phyloP scores from a whole-genome alignment of 495 filamentous ascomycete species.

The Thozetella sp. region DNA sequence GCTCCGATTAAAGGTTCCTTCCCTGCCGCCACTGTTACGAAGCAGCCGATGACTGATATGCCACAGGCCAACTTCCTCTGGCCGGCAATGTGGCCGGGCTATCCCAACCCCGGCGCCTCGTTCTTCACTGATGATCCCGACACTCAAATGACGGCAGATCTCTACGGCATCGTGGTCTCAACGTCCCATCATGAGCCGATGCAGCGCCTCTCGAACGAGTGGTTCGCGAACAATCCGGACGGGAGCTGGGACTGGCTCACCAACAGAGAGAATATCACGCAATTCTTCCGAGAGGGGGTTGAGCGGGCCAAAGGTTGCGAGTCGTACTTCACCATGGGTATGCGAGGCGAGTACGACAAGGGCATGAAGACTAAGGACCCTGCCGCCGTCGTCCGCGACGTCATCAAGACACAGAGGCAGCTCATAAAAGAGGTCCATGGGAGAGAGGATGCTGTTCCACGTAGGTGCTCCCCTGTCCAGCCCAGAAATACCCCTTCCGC shows the following conservation, averaged over 20 bases:
- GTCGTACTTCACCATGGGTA: constrained; percentile 55
- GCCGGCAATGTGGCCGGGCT: constrained; percentile 61
- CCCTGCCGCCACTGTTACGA: not conserved
- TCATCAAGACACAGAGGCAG: constrained; percentile 15
- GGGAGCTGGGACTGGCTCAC: constrained; percentile 59
- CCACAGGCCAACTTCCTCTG: constrained; percentile 60
- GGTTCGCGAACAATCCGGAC: constrained; percentile 31
- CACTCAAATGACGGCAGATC: constrained; percentile 56
- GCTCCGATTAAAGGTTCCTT: constrained; percentile 39
- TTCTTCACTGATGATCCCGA: constrained; percentile 58
- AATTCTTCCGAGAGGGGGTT: constrained; percentile 50
- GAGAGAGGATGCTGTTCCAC: constrained; percentile 35
- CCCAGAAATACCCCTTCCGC: no score
- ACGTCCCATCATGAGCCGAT: constrained; percentile 66
- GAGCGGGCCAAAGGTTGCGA: constrained; percentile 51
- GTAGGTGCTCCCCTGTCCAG: constrained; percentile 3
- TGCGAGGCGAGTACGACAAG: constrained; percentile 61
- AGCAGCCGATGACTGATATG: not conserved
- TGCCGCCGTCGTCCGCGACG: constrained; percentile 38
- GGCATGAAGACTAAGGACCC: constrained; percentile 35
- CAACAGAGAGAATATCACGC: constrained; percentile 47
- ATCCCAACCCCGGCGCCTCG: constrained; percentile 23
- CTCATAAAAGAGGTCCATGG: constrained; percentile 9
- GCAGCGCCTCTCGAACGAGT: constrained; percentile 58
- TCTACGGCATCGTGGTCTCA: constrained; percentile 61